Percentiles rank a stretch among this genome's conserved stretches.
phyloP scores from a whole-genome alignment of 129 eudicot species.

The Scalesia atractyloides region DNA sequence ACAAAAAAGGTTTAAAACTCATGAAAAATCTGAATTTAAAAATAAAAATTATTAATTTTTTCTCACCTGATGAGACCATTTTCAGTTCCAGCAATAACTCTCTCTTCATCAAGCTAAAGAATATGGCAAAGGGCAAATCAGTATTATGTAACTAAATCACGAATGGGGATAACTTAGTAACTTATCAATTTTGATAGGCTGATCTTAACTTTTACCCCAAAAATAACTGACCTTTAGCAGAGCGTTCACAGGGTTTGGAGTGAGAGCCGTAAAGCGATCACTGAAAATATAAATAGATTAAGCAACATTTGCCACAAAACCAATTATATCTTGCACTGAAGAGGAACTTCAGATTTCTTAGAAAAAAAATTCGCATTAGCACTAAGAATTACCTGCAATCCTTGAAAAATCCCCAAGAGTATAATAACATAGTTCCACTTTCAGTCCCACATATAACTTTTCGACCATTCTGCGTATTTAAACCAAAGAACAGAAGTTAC shows the following conservation, averaged over 20 bases:
- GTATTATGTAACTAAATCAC: neutral
- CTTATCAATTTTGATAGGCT: neutral
- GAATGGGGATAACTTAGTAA: neutral
- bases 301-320: slow-evolving; percentile 10
- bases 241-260: slow-evolving; percentile 86
- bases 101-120: slow-evolving; percentile 88
- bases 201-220: neutral
- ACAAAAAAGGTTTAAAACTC: slow-evolving; percentile 18
- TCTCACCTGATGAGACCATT: slow-evolving; percentile 88
- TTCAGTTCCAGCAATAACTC: slow-evolving; percentile 76
- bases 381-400: slow-evolving; percentile 85
- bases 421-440: slow-evolving; percentile 70
- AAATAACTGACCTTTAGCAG: slow-evolving; percentile 65
- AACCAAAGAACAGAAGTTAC: slow-evolving; percentile 11
- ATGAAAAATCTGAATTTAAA: slow-evolving; percentile 1
- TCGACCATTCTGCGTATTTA: slow-evolving; percentile 70
- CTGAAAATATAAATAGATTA: slow-evolving; percentile 39
- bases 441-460: slow-evolving; percentile 97
- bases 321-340: neutral
- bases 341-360: neutral
- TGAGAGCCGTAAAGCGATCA: slow-evolving; percentile 87
- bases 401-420: slow-evolving; percentile 99
- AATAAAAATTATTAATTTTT: neutral
- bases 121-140: neutral
- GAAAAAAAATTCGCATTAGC: neutral